These are phyloP conservation scores for Solanum hybrid DNA, from an alignment of 305 asterid genomes.

Conservation along the genomic window DNA sequence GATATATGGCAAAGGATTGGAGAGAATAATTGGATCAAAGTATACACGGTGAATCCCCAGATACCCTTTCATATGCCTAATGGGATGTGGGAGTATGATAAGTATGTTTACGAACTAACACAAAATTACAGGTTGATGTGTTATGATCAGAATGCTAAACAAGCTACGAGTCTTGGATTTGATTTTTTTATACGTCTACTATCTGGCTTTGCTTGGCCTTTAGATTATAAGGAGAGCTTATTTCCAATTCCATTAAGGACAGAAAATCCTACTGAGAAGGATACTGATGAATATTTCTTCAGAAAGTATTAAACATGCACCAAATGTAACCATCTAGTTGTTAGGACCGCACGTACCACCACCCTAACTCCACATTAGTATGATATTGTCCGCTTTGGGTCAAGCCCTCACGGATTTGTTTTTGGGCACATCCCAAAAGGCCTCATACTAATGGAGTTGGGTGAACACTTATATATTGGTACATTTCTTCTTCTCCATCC, in stretches of 20 bases:
- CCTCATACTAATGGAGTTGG: too few species aligned
- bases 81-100: not conserved
- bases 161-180: not conserved
- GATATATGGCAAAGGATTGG: not conserved
- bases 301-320: not conserved
- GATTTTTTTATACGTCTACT: not conserved
- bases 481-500: too few species aligned
- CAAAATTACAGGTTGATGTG: not conserved
- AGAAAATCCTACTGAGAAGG: not conserved
- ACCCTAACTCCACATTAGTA: too few species aligned
- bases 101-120: not conserved
- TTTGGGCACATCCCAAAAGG: too few species aligned
- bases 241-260: not conserved
- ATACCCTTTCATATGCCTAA: not conserved
- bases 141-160: not conserved
- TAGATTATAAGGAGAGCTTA: not conserved
- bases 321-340: not conserved
- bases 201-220: not conserved
- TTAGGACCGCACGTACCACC: too few species aligned
- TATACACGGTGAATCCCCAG: not conserved
- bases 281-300: not conserved
- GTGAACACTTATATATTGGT: too few species aligned
- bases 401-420: too few species aligned
- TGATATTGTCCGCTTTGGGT: too few species aligned
- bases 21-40: slow-evolving; percentile 1